Conservation (phyloP, 139 green algal genomes). For the Coccomyxa sp. region DNA sequence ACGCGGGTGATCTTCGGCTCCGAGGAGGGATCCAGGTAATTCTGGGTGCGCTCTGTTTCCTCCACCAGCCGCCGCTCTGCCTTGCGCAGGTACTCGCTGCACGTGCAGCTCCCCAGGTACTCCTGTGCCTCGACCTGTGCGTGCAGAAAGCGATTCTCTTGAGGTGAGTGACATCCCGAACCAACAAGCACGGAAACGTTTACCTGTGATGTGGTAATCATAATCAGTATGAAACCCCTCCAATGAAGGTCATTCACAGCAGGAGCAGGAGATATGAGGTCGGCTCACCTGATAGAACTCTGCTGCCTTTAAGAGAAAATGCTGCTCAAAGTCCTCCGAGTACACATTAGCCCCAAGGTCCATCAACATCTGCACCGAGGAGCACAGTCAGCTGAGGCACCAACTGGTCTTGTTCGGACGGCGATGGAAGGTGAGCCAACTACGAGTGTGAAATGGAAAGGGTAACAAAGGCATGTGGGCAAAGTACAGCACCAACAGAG, state of each 20-base stretch:
- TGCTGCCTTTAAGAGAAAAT: constrained; percentile 74
- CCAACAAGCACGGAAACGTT: too few species aligned
- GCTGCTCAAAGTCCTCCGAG: constrained; percentile 86
- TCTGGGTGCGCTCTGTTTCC: constrained; percentile 79
- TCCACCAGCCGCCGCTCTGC: constrained; percentile 81
- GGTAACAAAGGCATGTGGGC: too few species aligned
- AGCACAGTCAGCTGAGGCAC: too few species aligned
- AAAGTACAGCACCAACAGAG: too few species aligned
- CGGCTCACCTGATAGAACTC: constrained; percentile 82
- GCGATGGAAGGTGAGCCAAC: too few species aligned
- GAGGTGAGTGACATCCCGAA: background rate
- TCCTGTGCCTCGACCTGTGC: constrained; percentile 72
- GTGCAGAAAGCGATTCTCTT: background rate
- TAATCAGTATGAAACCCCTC: too few species aligned
- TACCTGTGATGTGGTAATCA: too few species aligned
- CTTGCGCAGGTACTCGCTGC: constrained; percentile 82
- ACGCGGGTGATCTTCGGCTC: constrained; percentile 69
- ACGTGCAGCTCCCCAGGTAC: constrained; percentile 71
- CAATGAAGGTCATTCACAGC: background rate
- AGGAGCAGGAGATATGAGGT: background rate
- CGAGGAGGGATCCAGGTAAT: constrained; percentile 82
- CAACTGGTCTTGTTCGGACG: too few species aligned
- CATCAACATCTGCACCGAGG: constrained; percentile 76
- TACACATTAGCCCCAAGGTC: constrained; percentile 86
- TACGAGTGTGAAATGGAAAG: too few species aligned